Evolutionary conservation across 2,329 filamentous ascomycete genomes (phyloP).

Genomic region (Teratosphaeria pseudoeucalypti): DNA sequence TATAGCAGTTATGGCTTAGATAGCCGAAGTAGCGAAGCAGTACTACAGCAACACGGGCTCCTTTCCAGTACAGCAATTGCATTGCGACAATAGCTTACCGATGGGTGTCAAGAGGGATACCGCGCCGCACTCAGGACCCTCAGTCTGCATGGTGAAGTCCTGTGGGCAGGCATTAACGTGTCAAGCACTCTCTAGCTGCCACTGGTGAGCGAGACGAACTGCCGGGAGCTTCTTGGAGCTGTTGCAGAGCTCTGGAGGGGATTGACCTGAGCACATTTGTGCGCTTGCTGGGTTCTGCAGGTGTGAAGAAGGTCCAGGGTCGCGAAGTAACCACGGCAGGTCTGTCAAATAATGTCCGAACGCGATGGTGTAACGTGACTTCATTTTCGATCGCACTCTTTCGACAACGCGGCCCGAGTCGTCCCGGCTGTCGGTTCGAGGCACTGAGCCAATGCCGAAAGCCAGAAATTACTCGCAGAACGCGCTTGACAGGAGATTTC

Average conservation of each 20-base stretch:
- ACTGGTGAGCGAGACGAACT: neutral
- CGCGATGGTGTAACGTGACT: neutral
- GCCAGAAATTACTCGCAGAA: neutral
- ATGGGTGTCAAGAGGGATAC: slow-evolving; percentile 22
- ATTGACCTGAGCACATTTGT: neutral
- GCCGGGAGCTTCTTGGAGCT: neutral
- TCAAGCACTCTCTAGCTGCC: neutral
- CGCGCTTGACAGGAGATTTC: neutral
- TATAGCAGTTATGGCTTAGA: neutral
- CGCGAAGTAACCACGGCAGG: neutral
- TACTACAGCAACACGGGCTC: slow-evolving; percentile 11
- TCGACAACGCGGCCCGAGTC: neutral
- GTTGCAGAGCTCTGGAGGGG: neutral
- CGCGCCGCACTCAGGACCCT: slow-evolving; percentile 7
- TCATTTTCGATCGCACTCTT: neutral
- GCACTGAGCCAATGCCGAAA: neutral
- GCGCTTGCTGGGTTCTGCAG: neutral
- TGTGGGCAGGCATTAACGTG: neutral
- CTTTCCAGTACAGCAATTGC: slow-evolving; percentile 10
- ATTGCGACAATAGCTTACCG: slow-evolving; percentile 16
- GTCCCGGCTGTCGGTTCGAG: neutral
- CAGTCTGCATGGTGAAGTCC: slow-evolving; percentile 10
- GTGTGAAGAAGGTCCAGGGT: neutral
- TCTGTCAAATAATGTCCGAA: neutral
- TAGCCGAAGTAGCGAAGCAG: neutral